phyloP scores from a whole-genome alignment of 2,329 filamentous ascomycete species.

The Pezicula carpinea region DNA sequence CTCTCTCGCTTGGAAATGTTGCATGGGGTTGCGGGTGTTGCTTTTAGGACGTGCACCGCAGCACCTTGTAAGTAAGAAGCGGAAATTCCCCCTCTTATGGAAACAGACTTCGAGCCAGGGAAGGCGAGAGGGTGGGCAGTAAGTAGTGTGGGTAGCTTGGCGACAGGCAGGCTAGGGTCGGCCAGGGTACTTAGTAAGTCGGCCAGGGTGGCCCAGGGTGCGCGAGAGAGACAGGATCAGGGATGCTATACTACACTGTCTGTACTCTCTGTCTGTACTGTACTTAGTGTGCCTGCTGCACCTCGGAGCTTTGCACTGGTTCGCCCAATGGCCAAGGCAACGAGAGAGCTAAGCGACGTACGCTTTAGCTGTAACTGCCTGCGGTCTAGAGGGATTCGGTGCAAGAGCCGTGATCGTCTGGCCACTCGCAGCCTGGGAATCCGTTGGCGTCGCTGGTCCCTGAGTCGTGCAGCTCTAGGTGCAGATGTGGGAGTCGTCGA shows the following conservation, averaged over 20 bases:
- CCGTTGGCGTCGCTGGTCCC: not conserved
- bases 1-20: conserved; percentile 13
- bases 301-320: no score
- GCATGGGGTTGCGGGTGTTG: conserved; percentile 11
- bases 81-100: conserved; percentile 13
- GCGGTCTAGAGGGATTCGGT: not conserved
- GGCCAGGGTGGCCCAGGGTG: no score
- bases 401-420: not conserved
- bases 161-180: no score
- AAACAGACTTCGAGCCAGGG: not conserved
- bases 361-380: not conserved
- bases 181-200: no score
- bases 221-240: no score
- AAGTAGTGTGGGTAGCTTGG: not conserved
- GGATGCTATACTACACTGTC: not conserved
- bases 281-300: no score
- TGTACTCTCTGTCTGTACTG: no score
- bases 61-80: conserved; percentile 5
- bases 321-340: not conserved
- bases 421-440: not conserved
- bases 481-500: no score
- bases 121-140: not conserved
- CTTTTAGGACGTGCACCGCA: conserved; percentile 14
- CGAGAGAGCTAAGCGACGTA: not conserved
- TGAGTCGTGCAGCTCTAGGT: conserved; percentile 3